phyloP scores from a whole-genome alignment of 176 grass and related monocot genomes.

The Avena insularis region DNA sequence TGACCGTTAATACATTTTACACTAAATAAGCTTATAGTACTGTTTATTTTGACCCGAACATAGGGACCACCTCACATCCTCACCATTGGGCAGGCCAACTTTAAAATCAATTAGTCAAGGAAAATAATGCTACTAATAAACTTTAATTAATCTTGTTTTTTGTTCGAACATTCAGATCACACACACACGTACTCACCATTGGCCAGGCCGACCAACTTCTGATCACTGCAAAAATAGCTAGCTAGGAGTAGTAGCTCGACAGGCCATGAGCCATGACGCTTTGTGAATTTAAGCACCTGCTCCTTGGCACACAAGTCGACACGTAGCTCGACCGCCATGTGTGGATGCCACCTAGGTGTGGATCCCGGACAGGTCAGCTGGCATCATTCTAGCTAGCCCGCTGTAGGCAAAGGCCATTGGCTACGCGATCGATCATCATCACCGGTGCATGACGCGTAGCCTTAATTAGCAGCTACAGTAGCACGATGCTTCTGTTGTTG shows the following conservation, averaged over 20 bases:
- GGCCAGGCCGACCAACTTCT: not conserved
- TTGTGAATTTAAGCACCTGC: not conserved
- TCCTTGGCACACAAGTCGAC: conserved; percentile 1
- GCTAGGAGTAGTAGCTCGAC: too few species aligned
- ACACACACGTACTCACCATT: not conserved
- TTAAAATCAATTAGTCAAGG: too few species aligned
- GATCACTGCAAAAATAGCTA: too few species aligned
- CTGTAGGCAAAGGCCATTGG: not conserved
- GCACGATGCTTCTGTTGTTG: not conserved
- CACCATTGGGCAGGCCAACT: too few species aligned
- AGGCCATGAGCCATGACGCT: not conserved
- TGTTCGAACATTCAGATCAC: not conserved
- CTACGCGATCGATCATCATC: not conserved
- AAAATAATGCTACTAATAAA: too few species aligned
- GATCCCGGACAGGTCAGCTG: conserved; percentile 29
- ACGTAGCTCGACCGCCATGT: conserved; percentile 28
- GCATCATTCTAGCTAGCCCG: conserved; percentile 17
- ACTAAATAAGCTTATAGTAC: too few species aligned
- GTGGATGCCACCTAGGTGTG: conserved; percentile 27
- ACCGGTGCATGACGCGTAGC: not conserved
- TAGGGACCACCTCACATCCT: too few species aligned
- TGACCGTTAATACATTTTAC: too few species aligned
- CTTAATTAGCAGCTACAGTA: conserved; percentile 16
- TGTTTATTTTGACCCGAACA: too few species aligned
- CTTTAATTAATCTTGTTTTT: not conserved